Base-by-base conservation (phyloP, 2,329 filamentous ascomycete genomes). In the Pestalotiopsis sp. region DNA sequence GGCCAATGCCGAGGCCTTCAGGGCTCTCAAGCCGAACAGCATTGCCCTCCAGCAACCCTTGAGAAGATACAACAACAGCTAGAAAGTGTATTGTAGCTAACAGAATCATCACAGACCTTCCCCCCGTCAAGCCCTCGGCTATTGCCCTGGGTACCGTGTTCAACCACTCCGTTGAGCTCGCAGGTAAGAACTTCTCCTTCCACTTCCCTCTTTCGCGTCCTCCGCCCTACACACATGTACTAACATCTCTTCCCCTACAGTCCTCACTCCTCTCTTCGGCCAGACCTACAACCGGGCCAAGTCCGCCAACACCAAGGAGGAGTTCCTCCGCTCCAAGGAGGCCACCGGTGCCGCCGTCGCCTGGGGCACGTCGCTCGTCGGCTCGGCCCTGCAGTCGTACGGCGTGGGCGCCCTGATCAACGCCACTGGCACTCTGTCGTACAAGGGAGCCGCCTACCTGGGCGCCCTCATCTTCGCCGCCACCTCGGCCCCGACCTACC, bases 381-480 rank as follows among this genome's bases (percentile, higher is more conserved):
- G 96, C 80, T 96, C 94, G 68, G 94, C 92, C 70, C 83, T 98
- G 70, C 94, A 97, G 86, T 90, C 92, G 71, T 97, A 97, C 79
- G 94, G 94, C 79, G 92, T 97, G 72, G 94, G 91, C 75, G 94
- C 94, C 71, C 86, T 97, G 74, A 92, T 95, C 87, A 98, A 98
- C 82, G 94, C 95, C 74, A 98, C 95, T 57, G 95, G 94, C 73
- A 98, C 95, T 67, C 87, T 98, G 72, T 94, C 90, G 84, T 98
- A 98, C 88, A 98, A 97, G 90, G 96, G 96, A 75, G 94, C 96
- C 72, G 94, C 95, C 68, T 98, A 98, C 85, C 87, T 98, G 70
- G 96, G 96, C 74, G 88, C 88, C 70, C 86, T 98, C 80, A 92
- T 98, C 86, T 98, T 98, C 88, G 88, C 94, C 73, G 95, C 95